Evolutionary conservation across 2,329 filamentous ascomycete genomes (phyloP).

Genomic region (Bipolaris gigantea): DNA sequence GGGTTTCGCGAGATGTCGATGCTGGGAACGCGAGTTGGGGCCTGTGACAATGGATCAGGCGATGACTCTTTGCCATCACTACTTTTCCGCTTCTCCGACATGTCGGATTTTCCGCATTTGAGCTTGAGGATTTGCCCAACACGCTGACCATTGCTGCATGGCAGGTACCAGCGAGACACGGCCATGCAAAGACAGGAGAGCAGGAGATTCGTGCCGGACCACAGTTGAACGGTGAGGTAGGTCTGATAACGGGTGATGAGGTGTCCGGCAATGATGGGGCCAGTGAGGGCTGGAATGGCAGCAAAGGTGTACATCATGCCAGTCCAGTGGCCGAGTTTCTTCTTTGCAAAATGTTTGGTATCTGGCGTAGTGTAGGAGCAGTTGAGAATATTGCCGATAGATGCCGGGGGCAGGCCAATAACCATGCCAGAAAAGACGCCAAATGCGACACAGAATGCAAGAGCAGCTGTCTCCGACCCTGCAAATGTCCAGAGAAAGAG

Average conservation of each 20-base stretch:
- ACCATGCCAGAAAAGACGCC: slow-evolving; percentile 54
- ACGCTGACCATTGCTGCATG: slow-evolving; percentile 32
- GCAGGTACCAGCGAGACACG: slow-evolving; percentile 36
- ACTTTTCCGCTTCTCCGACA: slow-evolving; percentile 15
- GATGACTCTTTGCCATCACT: slow-evolving; percentile 13
- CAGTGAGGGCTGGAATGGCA: slow-evolving; percentile 50
- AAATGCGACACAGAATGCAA: slow-evolving; percentile 54
- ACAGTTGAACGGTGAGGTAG: slow-evolving; percentile 53
- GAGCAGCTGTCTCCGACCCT: slow-evolving; percentile 42
- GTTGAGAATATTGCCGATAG: slow-evolving; percentile 51
- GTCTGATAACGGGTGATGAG: slow-evolving; percentile 47
- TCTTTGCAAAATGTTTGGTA: slow-evolving; percentile 30
- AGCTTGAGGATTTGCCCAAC: slow-evolving; percentile 20
- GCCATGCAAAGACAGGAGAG: slow-evolving; percentile 49
- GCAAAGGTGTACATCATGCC: slow-evolving; percentile 57
- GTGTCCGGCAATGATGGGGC: slow-evolving; percentile 53
- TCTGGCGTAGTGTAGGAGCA: slow-evolving; percentile 38
- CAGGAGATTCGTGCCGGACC: slow-evolving; percentile 50
- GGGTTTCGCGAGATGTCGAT: slow-evolving; percentile 12
- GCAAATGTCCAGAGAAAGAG: slow-evolving; percentile 51
- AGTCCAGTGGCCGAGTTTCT: slow-evolving; percentile 55
- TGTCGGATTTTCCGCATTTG: slow-evolving; percentile 11
- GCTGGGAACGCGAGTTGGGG: slow-evolving; percentile 29
- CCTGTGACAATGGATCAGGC: slow-evolving; percentile 19
- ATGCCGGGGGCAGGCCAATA: slow-evolving; percentile 55